phyloP scores from a whole-genome alignment of 768 basidiomycete genomes.

The Phylloporus sp. region DNA sequence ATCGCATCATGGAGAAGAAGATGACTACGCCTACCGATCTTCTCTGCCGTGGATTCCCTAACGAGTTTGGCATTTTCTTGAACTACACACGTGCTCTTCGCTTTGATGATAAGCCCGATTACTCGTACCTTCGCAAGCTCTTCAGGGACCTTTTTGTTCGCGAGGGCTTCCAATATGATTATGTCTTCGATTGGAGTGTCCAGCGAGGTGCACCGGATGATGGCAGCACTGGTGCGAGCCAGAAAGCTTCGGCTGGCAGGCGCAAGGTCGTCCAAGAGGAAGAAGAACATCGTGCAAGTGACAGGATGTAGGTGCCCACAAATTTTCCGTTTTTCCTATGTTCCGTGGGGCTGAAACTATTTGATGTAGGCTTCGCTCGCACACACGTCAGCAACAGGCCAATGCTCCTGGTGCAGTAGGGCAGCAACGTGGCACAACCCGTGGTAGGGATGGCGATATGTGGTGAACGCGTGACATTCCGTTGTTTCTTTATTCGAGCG shows the following conservation, averaged over 20 bases:
- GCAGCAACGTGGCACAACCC: constrained; percentile 40
- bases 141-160: constrained; percentile 98
- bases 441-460: constrained; percentile 43
- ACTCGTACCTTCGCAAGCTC: constrained; percentile 98
- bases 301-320: constrained; percentile 65
- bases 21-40: constrained; percentile 98
- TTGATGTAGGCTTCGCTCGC: constrained; percentile 70
- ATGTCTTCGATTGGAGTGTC: constrained; percentile 98
- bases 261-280: constrained; percentile 84
- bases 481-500: constrained; percentile 31
- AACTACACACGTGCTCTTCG: constrained; percentile 99
- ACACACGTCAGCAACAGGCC: constrained; percentile 74
- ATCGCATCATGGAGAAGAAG: constrained; percentile 99
- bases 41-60: constrained; percentile 98
- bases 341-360: constrained; percentile 13
- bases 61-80: constrained; percentile 98
- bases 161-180: constrained; percentile 98
- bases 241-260: constrained; percentile 58
- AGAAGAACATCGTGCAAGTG: constrained; percentile 77
- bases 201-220: constrained; percentile 73
- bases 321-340: constrained; percentile 12
- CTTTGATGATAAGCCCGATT: constrained; percentile 99
- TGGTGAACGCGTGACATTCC: constrained; percentile 37
- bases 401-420: constrained; percentile 47
- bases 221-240: constrained; percentile 53